These are phyloP conservation scores for Phyllosticta paracitricarpa DNA, from an alignment of 2,329 filamentous ascomycete species.

Conservation along the genomic window DNA sequence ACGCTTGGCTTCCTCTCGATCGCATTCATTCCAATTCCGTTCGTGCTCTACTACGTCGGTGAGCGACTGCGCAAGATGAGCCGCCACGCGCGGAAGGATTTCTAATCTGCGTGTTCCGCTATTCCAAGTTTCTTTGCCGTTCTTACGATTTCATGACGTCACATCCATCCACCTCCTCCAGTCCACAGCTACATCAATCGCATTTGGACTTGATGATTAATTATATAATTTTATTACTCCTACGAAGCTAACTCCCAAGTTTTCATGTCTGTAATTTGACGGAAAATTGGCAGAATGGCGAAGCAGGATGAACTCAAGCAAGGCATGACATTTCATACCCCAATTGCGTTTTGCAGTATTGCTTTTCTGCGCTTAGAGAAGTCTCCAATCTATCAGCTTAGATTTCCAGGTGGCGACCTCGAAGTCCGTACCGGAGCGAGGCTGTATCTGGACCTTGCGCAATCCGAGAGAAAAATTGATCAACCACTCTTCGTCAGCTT, in stretches of 20 bases:
- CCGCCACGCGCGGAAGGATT: slow-evolving; percentile 32
- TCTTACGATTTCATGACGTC: background rate
- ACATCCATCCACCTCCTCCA: background rate
- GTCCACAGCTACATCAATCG: background rate
- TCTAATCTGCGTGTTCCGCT: slow-evolving; percentile 14
- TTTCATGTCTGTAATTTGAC: background rate
- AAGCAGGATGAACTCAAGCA: background rate
- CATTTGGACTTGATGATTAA: background rate
- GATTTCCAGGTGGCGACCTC: background rate
- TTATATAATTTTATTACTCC: background rate
- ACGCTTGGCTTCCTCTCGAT: slow-evolving; percentile 32
- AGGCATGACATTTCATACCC: background rate
- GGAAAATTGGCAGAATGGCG: background rate
- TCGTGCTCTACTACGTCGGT: slow-evolving; percentile 32
- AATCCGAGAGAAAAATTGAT: background rate
- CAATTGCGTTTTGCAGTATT: background rate
- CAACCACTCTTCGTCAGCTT: background rate
- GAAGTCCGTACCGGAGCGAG: background rate
- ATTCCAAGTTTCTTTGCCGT: background rate
- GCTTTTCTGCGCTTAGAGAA: background rate
- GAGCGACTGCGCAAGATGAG: slow-evolving; percentile 31
- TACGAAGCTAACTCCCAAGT: background rate
- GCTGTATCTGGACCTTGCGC: background rate
- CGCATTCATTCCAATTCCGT: slow-evolving; percentile 38
- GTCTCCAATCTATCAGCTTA: background rate